Conservation (phyloP, 1,284 basidiomycete species). For the Hymenochaete sp. region DNA sequence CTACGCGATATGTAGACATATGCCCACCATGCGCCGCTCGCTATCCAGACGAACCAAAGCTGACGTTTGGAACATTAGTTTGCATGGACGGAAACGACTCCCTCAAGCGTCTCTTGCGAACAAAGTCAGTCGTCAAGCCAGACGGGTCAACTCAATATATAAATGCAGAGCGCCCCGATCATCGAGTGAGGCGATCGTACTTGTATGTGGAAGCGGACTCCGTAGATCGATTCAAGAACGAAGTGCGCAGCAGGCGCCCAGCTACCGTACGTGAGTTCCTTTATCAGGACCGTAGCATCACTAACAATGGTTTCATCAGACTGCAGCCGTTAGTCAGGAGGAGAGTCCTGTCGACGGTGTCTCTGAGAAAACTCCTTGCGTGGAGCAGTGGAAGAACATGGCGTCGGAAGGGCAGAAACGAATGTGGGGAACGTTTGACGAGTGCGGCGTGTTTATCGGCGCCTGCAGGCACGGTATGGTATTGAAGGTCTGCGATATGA, state of each 20-base stretch:
- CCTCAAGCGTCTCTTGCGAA: slow-evolving; percentile 21
- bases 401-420: slow-evolving; percentile 12
- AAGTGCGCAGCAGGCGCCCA: slow-evolving; percentile 15
- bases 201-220: slow-evolving; percentile 18
- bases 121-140: not conserved
- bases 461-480: slow-evolving; percentile 22
- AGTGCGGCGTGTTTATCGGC: slow-evolving; percentile 21
- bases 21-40: slow-evolving; percentile 26
- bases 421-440: slow-evolving; percentile 17
- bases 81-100: slow-evolving; percentile 31
- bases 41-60: slow-evolving; percentile 20
- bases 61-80: slow-evolving; percentile 19
- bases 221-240: slow-evolving; percentile 23
- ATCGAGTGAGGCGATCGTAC: slow-evolving; percentile 10
- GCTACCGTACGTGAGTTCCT: not conserved
- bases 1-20: slow-evolving; percentile 12
- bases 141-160: slow-evolving; percentile 8
- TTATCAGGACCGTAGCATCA: not conserved
- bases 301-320: too few species aligned
- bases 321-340: not conserved
- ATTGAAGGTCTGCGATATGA: slow-evolving; percentile 19
- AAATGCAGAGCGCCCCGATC: slow-evolving; percentile 12
- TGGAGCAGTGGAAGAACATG: slow-evolving; percentile 15
- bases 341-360: slow-evolving; percentile 15
- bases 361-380: slow-evolving; percentile 4